These are phyloP conservation scores for Nannizziopsis arthrosporioides DNA, from an alignment of 2,329 filamentous ascomycete species.

Conservation along the genomic window DNA sequence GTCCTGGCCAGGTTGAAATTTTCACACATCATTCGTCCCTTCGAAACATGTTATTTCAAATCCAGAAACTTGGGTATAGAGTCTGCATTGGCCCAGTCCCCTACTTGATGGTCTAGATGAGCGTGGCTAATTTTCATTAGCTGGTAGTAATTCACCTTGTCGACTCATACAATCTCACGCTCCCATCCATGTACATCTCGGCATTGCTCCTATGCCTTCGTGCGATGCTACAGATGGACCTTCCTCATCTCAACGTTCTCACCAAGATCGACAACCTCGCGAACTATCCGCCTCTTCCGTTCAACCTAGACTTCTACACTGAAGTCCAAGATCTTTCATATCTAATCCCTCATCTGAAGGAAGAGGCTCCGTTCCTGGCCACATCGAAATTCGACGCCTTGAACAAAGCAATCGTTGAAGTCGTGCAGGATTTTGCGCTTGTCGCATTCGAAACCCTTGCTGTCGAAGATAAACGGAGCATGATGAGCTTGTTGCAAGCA, in stretches of 20 bases:
- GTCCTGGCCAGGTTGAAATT: slow-evolving; percentile 90
- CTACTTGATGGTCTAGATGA: not conserved
- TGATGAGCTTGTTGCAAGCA: slow-evolving; percentile 80
- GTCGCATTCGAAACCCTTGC: slow-evolving; percentile 88
- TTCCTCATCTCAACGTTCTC: slow-evolving; percentile 88
- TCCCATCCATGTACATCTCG: slow-evolving; percentile 89
- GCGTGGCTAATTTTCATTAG: slow-evolving; percentile 37
- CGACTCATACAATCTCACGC: slow-evolving; percentile 84
- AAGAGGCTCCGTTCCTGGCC: slow-evolving; percentile 59
- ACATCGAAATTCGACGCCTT: slow-evolving; percentile 69
- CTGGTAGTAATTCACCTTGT: slow-evolving; percentile 87
- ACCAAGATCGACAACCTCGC: slow-evolving; percentile 95
- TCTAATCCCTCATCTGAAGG: slow-evolving; percentile 65
- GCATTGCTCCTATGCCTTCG: slow-evolving; percentile 85
- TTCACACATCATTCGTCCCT: slow-evolving; percentile 92
- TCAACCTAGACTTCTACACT: slow-evolving; percentile 95
- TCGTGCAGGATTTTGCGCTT: slow-evolving; percentile 81
- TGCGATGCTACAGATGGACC: slow-evolving; percentile 96
- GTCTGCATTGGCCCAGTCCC: slow-evolving; percentile 43
- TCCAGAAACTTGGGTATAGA: slow-evolving; percentile 86
- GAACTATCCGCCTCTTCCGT: slow-evolving; percentile 73
- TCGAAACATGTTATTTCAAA: slow-evolving; percentile 77
- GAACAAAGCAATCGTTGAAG: slow-evolving; percentile 72
- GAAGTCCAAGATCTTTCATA: slow-evolving; percentile 89
- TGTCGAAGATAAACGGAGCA: slow-evolving; percentile 91